Evolutionary conservation across 75 land plant species (phyloP), one percentile per base, ranked within the genome.

Genomic region (Larix kaempferi): DNA sequence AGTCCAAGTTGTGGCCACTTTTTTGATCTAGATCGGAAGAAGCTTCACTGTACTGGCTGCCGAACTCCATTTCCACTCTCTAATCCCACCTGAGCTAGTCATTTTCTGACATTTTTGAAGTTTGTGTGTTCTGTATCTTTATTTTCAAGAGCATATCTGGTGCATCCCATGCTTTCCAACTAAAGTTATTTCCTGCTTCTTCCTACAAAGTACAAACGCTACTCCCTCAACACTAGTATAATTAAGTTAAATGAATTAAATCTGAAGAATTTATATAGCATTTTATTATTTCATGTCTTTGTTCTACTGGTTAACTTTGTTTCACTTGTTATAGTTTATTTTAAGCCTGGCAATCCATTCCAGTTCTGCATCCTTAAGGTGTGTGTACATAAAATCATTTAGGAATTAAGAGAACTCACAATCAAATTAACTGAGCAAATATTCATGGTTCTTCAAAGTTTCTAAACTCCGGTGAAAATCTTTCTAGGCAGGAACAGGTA

Each of bases 401-500:
- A 17, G 19, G 6, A 37, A 17, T 35, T 67, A 67, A 12, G 33
- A 67, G 44, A 35, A 7, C 35, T 23, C 73, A 8, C 8, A 66
- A 5, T 7, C 44, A 69, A 69, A 37, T 69, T 11, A 49, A 16
- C 41, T 69, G 22, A 12, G 35, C 35, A 69, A 8, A 69, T 69
- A 41, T 39, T 22, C 6, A 39, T 69, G 21, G 44, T 39, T 39
- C 71, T 41, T 17, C 49, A 69, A 69, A 21, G 73, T 39, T 10
- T 69, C 73, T 69, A 23, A 69, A 69, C 54, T n/a, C 10, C 41
- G 10, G 23, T 8, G 4, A 8, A 41, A 69, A 6, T 41, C 0
- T 69, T 41, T 69, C 10, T 85, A 92, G 95, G 96, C 96, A 75
- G 95, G 91, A 26, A 93, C 94, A 66, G 95, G 94, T 57, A 93